Conservation (phyloP, 345 rosid genomes). For the Pistacia integerrima region DNA sequence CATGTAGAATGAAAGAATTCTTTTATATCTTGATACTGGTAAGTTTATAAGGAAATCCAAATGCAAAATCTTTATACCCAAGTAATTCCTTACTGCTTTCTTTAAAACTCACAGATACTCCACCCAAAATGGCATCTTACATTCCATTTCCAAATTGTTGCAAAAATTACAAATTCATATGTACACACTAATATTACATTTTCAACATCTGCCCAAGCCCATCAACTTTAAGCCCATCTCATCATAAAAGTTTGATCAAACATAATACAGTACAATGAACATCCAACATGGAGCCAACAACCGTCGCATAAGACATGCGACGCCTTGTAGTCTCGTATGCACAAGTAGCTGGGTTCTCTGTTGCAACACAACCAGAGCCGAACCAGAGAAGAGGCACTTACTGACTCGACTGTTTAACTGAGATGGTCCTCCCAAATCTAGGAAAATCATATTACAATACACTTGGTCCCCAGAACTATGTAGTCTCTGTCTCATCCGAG, state of each 20-base stretch:
- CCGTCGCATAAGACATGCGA: neutral
- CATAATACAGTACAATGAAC: neutral
- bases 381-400: neutral
- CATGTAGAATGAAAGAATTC: too few species aligned
- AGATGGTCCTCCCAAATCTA: neutral
- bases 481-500: constrained; percentile 57
- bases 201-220: neutral
- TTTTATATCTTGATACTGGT: neutral
- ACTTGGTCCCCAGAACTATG: constrained; percentile 13
- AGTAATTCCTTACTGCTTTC: constrained; percentile 5
- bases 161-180: constrained; percentile 23
- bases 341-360: neutral
- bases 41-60: neutral
- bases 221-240: neutral
- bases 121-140: constrained; percentile 1
- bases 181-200: constrained; percentile 17
- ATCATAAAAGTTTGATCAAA: neutral
- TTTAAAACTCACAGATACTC: neutral
- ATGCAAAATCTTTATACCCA: neutral
- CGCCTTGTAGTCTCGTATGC: neutral
- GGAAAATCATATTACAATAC: neutral
- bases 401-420: neutral
- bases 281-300: neutral
- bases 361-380: neutral
- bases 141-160: neutral